A percentile compares a stretch with the other conserved stretches of the same genome.
phyloP scores from a whole-genome alignment of 192 early-diverging fungal genomes.

The Coemansia sp. region DNA sequence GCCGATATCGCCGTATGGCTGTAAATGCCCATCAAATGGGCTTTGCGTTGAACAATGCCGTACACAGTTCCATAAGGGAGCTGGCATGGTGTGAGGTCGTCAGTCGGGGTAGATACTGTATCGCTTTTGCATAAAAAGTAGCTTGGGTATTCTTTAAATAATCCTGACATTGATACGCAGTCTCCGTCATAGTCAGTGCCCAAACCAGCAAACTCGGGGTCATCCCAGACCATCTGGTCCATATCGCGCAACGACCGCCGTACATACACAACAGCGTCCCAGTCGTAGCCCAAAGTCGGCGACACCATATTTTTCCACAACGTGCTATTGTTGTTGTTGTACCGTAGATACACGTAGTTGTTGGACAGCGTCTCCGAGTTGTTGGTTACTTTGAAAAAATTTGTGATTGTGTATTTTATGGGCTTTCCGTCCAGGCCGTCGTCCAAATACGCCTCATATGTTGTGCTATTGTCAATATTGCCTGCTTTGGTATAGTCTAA shows the following conservation, averaged over 20 bases:
- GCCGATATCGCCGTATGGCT: neutral
- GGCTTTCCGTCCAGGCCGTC: constrained; percentile 8
- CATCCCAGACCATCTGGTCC: neutral
- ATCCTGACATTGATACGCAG: neutral
- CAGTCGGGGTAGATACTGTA: neutral
- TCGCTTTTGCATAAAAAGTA: neutral
- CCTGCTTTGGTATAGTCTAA: constrained; percentile 6
- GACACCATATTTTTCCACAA: constrained; percentile 2
- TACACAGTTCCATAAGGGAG: neutral
- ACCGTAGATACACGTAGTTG: neutral
- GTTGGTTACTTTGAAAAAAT: neutral
- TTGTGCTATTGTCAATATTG: constrained; percentile 1
- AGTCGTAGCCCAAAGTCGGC: neutral
- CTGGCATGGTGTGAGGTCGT: neutral
- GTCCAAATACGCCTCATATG: constrained; percentile 13
- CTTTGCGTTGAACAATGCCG: neutral
- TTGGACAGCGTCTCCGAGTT: neutral
- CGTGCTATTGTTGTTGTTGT: neutral
- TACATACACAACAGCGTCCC: constrained; percentile 3
- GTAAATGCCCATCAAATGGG: constrained; percentile 6
- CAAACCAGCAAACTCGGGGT: neutral
- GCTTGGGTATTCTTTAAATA: neutral
- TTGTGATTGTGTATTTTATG: constrained; percentile 1
- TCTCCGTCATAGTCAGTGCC: neutral
- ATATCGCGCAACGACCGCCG: neutral